phyloP scores from a whole-genome alignment of 176 grass and related monocot species.

The Puccinellia tenuiflora region DNA sequence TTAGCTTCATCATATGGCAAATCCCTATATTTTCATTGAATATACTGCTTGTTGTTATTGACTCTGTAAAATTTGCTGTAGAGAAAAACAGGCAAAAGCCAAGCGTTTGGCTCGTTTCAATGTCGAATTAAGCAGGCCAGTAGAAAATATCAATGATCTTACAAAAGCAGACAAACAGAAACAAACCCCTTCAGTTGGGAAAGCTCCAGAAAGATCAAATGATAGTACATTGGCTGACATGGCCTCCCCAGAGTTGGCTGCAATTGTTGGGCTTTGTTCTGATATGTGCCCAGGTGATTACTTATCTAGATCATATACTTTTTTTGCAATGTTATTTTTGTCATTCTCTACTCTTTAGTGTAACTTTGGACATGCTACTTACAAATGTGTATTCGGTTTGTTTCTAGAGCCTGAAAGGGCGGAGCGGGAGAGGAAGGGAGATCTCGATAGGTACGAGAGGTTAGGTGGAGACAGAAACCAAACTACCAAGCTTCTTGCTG shows the following conservation, averaged over 20 bases:
- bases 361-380: background rate
- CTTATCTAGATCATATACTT: slow-evolving; percentile 13
- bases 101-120: slow-evolving; percentile 77
- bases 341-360: background rate
- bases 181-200: slow-evolving; percentile 26
- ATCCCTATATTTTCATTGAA: background rate
- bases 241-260: slow-evolving; percentile 41
- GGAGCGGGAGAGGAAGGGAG: slow-evolving; percentile 95
- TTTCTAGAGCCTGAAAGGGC: slow-evolving; percentile 79
- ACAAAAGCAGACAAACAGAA: slow-evolving; percentile 43
- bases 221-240: slow-evolving; percentile 36
- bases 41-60: slow-evolving; percentile 9
- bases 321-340: slow-evolving; percentile 5
- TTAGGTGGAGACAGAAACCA: slow-evolving; percentile 83
- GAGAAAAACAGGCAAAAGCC: slow-evolving; percentile 86
- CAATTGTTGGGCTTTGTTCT: slow-evolving; percentile 69
- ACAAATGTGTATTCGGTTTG: background rate
- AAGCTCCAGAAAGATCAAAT: background rate
- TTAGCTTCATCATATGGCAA: slow-evolving; percentile 2
- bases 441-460: slow-evolving; percentile 92
- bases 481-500: slow-evolving; percentile 79
- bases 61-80: slow-evolving; percentile 32
- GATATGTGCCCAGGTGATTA: slow-evolving; percentile 96
- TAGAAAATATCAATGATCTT: slow-evolving; percentile 42
- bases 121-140: slow-evolving; percentile 65